Conservation (phyloP, 208 protist genomes). For the Acanthamoeba culbertsoni region DNA sequence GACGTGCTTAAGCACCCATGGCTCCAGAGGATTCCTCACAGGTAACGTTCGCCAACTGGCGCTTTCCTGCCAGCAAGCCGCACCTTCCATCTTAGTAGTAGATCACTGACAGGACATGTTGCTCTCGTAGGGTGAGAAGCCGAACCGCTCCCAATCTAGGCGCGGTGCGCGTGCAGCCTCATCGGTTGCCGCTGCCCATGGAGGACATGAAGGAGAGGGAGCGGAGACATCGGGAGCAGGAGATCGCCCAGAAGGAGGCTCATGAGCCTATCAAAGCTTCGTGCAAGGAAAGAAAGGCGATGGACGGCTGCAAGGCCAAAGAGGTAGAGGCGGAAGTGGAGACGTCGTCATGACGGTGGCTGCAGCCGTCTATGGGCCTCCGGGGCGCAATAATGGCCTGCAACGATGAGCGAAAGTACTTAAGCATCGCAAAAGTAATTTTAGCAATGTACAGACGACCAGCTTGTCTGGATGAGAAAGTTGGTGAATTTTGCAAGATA, state of each 20-base stretch:
- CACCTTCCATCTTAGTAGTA: neutral
- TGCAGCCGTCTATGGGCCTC: neutral
- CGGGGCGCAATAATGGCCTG: neutral
- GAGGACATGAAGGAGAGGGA: constrained; percentile 4
- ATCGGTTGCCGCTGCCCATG: neutral
- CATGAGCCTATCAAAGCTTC: neutral
- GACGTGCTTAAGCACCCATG: constrained; percentile 47
- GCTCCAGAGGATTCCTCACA: constrained; percentile 15
- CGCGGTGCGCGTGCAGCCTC: neutral
- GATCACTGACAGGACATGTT: neutral
- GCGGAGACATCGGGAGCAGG: neutral
- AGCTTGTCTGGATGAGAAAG: constrained; percentile 18
- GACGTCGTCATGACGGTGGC: neutral
- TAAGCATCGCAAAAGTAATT: neutral
- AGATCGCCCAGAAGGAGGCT: neutral
- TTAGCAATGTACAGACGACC: neutral
- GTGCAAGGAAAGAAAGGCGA: neutral
- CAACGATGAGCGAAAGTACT: neutral
- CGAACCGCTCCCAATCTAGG: constrained; percentile 18
- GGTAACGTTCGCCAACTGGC: too few species aligned
- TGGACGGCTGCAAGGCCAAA: neutral
- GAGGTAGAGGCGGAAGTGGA: neutral
- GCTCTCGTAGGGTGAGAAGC: neutral
- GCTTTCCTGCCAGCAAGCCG: neutral
- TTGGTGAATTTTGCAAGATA: too few species aligned